A percentile compares a stretch with the other conserved stretches of the same genome.
Evolutionary conservation across 1,139 yeast genomes (phyloP).

Genomic region (Blastobotrys buckinghamii): DNA sequence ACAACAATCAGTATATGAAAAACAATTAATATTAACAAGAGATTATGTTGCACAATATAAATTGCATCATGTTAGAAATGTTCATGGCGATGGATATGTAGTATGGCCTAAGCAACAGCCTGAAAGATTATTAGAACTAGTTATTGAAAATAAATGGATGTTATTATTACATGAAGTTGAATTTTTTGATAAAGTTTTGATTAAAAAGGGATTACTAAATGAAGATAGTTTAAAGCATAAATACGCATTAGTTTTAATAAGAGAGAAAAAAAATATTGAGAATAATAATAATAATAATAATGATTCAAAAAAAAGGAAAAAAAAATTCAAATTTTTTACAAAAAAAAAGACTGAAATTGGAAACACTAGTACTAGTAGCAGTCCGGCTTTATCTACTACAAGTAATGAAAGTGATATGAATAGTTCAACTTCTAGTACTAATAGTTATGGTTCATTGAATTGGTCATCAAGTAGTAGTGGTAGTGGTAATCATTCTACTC

Average conservation of each 20-base stretch:
- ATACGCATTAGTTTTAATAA: constrained; percentile 7
- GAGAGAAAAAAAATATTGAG: background rate
- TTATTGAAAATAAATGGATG: constrained; percentile 7
- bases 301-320: background rate
- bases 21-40: constrained; percentile 9
- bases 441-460: background rate
- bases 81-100: constrained; percentile 1
- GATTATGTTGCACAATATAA: constrained; percentile 6
- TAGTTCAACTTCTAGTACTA: background rate
- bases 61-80: background rate
- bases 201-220: background rate
- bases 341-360: too few relatives aligned
- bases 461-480: background rate
- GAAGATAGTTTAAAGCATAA: background rate
- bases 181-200: background rate
- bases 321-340: background rate
- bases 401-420: background rate
- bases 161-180: constrained; percentile 5
- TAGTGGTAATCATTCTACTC: background rate
- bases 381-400: background rate
- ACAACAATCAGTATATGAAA: background rate
- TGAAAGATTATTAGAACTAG: constrained; percentile 3
- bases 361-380: background rate
- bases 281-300: too few relatives aligned
- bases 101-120: constrained; percentile 1